Base-by-base conservation (phyloP, 805 yeast genomes). In the Debaryomyces hansenii region DNA sequence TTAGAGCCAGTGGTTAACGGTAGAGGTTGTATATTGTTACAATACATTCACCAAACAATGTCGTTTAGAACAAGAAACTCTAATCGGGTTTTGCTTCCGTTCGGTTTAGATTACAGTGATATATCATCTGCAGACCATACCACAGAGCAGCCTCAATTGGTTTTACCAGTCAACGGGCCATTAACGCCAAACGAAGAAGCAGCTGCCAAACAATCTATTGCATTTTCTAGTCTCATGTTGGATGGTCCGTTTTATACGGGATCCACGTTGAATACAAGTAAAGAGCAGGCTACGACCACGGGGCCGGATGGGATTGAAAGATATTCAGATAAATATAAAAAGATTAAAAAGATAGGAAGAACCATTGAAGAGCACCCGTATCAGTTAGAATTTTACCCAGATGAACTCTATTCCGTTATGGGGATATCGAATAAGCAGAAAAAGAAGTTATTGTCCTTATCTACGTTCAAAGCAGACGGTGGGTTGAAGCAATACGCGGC, bases 281-380 rank as follows among this genome's bases (percentile, higher is more conserved):
- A 55, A 5, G 53, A 47, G 14, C 52, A 47, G 42, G 40, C 9
- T 37, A 42, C 16, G 12, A 45, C 42, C 8, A 55, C 59, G 2
- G 55, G 59, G 0, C 56, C 66, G 0, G 96, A 88, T 60, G 90
- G 92, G 1, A 78, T 91, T 37, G 80, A 84, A 59, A 76, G 97
- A 56, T 89, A 89, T 60, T 82, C 95, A 2, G 97, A 91, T 64
- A 76, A 75, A 61, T 91, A 87, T 65, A 71, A 84, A 52, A 85
- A 85, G 61, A 82, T 81, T 55, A 78, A 87, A 46, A 82, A 79
- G 57, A 78, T 84, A 12, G 89, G 90, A 1, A 77, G 84, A 42
- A 83, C 91, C 2, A 78, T 85, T 7, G 85, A 83, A 50, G 90
- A 86, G 44, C 90, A 87, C 66, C 95, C 96, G 1, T 88, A 84